These are phyloP conservation scores for Maudiozyma humilis DNA, from an alignment of 1,139 yeast species.

Conservation along the genomic window DNA sequence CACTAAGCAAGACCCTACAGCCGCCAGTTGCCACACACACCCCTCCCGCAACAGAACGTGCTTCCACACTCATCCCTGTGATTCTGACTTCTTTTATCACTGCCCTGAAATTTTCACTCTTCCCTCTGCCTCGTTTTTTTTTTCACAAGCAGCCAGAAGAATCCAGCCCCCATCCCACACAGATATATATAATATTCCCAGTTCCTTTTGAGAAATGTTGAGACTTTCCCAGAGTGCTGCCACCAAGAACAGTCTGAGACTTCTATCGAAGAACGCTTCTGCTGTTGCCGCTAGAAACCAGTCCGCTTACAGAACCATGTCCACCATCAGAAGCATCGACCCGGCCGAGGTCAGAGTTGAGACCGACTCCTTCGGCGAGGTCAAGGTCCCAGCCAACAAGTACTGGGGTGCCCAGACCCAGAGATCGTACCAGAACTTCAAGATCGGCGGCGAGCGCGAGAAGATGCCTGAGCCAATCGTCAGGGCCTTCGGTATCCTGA, in stretches of 20 bases:
- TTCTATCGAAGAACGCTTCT: background rate
- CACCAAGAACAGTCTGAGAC: background rate
- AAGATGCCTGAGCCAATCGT: constrained; percentile 87
- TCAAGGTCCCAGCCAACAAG: constrained; percentile 74
- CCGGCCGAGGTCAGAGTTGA: constrained; percentile 50
- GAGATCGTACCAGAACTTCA: constrained; percentile 84
- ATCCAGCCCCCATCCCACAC: no score
- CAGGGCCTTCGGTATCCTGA: constrained; percentile 84
- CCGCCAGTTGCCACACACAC: no score
- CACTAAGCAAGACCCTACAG: no score
- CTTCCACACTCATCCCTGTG: no score
- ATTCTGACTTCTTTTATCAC: no score
- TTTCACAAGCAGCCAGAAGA: no score
- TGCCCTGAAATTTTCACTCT: no score
- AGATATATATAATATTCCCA: no score
- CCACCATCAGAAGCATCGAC: constrained; percentile 3
- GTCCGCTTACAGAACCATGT: constrained; percentile 1
- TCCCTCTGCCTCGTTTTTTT: no score
- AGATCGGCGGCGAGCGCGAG: constrained; percentile 89
- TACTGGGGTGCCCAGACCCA: constrained; percentile 99
- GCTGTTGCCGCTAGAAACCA: no score
- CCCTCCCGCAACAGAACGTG: no score
- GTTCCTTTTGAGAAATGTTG: background rate
- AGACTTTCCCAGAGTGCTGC: constrained; percentile 1
- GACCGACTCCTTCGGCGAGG: constrained; percentile 93